These are phyloP conservation scores for Fusarium tricinctum DNA, from an alignment of 2,329 filamentous ascomycete species.

Conservation along the genomic window DNA sequence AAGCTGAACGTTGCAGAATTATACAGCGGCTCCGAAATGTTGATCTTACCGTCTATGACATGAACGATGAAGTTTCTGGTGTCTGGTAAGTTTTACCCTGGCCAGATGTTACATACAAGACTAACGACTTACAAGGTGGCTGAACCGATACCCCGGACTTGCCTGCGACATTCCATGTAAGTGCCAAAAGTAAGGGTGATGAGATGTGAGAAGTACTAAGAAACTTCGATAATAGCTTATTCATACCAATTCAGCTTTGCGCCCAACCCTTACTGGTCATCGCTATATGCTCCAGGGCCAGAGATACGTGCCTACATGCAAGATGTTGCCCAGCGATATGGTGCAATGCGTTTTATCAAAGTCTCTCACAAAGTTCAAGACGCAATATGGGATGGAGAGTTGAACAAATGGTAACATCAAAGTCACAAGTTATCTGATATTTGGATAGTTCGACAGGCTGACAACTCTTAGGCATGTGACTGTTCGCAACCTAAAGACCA, in stretches of 20 bases:
- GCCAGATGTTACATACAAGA: background rate
- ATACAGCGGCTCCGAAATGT: slow-evolving; percentile 19
- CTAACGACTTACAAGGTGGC: slow-evolving; percentile 18
- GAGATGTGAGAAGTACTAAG: background rate
- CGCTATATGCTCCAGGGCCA: slow-evolving; percentile 19
- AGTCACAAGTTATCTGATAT: background rate
- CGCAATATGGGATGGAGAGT: slow-evolving; percentile 3
- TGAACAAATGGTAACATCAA: slow-evolving; percentile 16
- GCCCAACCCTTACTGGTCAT: slow-evolving; percentile 25
- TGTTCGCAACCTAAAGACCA: slow-evolving; percentile 1
- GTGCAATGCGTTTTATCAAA: slow-evolving; percentile 21
- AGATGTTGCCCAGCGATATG: slow-evolving; percentile 21
- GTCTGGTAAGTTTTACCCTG: slow-evolving; percentile 13
- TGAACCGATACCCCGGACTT: slow-evolving; percentile 25
- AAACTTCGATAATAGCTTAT: background rate
- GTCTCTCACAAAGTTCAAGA: slow-evolving; percentile 11
- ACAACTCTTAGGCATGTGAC: slow-evolving; percentile 1
- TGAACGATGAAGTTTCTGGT: slow-evolving; percentile 13
- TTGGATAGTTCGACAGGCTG: background rate
- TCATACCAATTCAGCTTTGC: slow-evolving; percentile 27
- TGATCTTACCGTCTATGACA: slow-evolving; percentile 21
- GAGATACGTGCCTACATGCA: slow-evolving; percentile 29
- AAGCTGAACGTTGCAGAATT: slow-evolving; percentile 8
- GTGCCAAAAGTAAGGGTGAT: background rate
- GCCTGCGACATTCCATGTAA: slow-evolving; percentile 33